These are phyloP conservation scores for Suhomyces emberorum DNA, from an alignment of 805 yeast species.

Conservation along the genomic window DNA sequence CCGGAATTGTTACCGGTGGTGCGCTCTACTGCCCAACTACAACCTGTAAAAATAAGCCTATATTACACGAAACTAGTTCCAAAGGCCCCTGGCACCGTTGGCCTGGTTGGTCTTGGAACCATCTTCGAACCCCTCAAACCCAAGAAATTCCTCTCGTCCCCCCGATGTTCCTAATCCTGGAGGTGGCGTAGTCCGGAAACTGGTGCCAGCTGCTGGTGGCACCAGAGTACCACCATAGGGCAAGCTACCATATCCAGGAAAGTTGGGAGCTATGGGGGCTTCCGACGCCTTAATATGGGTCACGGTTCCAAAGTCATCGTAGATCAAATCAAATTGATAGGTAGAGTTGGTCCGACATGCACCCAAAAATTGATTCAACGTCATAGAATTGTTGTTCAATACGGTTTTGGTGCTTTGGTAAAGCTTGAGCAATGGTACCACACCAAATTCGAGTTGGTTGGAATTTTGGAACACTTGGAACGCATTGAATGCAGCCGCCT, in stretches of 20 bases:
- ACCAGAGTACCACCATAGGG: neutral
- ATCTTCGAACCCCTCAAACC: neutral
- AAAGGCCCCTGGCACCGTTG: neutral
- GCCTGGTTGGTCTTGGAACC: neutral
- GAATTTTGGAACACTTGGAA: slow-evolving; percentile 32
- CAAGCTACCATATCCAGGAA: too few species aligned
- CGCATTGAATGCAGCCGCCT: slow-evolving; percentile 40
- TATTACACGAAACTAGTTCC: neutral
- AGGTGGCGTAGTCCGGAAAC: slow-evolving; percentile 8
- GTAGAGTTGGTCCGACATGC: slow-evolving; percentile 23
- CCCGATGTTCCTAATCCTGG: slow-evolving; percentile 12
- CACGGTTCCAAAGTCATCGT: slow-evolving; percentile 46
- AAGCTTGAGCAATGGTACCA: slow-evolving; percentile 31
- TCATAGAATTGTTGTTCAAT: slow-evolving; percentile 25
- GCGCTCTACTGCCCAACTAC: too few species aligned
- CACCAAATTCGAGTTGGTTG: slow-evolving; percentile 35
- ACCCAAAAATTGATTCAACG: slow-evolving; percentile 31
- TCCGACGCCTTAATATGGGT: slow-evolving; percentile 34
- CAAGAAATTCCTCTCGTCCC: neutral
- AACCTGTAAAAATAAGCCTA: neutral
- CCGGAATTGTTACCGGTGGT: too few species aligned
- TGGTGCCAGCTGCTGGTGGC: neutral
- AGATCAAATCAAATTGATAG: slow-evolving; percentile 40
- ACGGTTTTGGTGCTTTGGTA: slow-evolving; percentile 30
- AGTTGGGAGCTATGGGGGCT: neutral